These are phyloP conservation scores for Rhynchospora pubera DNA, from an alignment of 176 grass and related monocot species.

Conservation along the genomic window DNA sequence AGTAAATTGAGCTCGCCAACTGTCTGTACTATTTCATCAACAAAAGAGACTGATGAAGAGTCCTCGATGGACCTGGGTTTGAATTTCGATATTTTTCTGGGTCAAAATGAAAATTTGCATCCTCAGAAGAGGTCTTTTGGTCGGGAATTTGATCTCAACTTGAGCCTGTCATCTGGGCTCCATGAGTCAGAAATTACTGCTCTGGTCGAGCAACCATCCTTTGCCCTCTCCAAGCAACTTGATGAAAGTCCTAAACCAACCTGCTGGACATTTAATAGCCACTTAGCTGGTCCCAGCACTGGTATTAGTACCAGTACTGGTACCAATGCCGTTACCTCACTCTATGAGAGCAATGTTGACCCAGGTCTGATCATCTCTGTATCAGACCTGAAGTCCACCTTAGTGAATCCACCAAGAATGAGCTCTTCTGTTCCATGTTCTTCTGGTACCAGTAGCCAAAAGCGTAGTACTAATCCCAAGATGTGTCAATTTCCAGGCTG, in stretches of 20 bases:
- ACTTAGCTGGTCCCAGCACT: not conserved
- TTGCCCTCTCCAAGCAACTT: not conserved
- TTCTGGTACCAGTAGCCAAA: constrained; percentile 39
- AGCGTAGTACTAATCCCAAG: constrained; percentile 32
- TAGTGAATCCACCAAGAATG: constrained; percentile 31
- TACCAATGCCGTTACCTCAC: constrained; percentile 21
- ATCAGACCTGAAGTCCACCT: constrained; percentile 34
- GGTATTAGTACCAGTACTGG: not conserved
- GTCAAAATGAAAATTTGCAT: constrained; percentile 25
- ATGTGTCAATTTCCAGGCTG: constrained; percentile 77
- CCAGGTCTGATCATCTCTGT: constrained; percentile 18
- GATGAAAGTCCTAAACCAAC: constrained; percentile 34
- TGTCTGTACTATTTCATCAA: constrained; percentile 42
- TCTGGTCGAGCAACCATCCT: not conserved
- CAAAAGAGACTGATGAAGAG: constrained; percentile 59
- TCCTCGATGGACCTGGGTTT: constrained; percentile 55
- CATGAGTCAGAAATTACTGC: constrained; percentile 48
- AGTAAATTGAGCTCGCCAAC: constrained; percentile 67
- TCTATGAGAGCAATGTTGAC: constrained; percentile 26
- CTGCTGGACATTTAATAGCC: constrained; percentile 33
- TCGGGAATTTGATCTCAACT: constrained; percentile 51
- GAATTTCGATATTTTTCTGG: constrained; percentile 47
- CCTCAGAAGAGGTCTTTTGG: constrained; percentile 27
- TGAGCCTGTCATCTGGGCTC: constrained; percentile 59
- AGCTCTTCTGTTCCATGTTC: constrained; percentile 41